Evolutionary conservation across 2,329 filamentous ascomycete genomes (phyloP), one percentile per base, ranked within the genome.

Genomic region (Huntiella abstrusa): DNA sequence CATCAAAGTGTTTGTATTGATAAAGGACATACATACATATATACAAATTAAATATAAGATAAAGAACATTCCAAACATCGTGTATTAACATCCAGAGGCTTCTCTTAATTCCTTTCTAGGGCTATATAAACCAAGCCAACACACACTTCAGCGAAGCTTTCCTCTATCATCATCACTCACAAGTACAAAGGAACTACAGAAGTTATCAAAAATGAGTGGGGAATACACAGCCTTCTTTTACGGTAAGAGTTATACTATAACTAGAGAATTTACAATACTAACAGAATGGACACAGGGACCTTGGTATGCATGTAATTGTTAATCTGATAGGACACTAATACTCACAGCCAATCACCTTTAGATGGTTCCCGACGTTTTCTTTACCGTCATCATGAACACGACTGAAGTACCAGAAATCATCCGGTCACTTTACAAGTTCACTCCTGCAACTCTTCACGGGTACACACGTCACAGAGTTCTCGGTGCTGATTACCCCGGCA

Each of bases 291-390:
- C 6, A 15, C 35, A 58, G 62, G 62, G 49, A 64, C 61, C 28
- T 52, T 64, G 56, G 61, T 64, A 55, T 36, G 53, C 38, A 40
- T 6, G 12, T 37, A 39, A 19, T 19, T 19, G 17, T 13, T 15
- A 16, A 36, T 11, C 11, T 36, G 12, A 13, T 2, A 10, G n/a
- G 13, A 7, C 11, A 36, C 8, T 6, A 5, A 10, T 13, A 15
- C n/a, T 50, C 58, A 46, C 58, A 3, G 59, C 51, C 45, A 22
- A 5, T 13, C 28, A 11, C 1, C 6, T 5, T 41, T 22, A 66
- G 64, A 95, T 95, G 86, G 82, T 80, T n/a, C 76, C 81, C 0
- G 75, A 81, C 56, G 78, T 96, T 55, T 84, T 96, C 54, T 80
- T 82, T 63, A 80, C 81, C 33, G 86, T 94, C 38, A 83, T 83